Base-by-base conservation (phyloP, 192 early-diverging fungal species). In the Coemansia sp. region DNA sequence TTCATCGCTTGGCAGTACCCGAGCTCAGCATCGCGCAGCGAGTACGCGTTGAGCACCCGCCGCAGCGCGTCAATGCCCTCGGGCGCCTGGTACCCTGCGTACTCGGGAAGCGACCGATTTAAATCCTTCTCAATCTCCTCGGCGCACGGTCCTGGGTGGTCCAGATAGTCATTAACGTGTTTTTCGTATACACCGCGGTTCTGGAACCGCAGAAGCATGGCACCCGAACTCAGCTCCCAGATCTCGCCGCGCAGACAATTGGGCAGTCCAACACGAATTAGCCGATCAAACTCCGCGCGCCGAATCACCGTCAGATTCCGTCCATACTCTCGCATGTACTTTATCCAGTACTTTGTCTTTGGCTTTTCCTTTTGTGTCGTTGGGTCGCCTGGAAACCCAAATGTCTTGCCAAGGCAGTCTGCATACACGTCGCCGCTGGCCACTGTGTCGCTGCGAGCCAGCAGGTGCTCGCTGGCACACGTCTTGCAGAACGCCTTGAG, bases 1-100 rank as follows among this genome's bases (percentile, higher is more conserved):
- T 99, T 99, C 97, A 99, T 99, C 3, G 97, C 96, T 73, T 99
- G 97, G 76, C 97, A 99, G 78, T 99, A 99, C n/a, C 97, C 97
- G 19, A 99, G 87, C 72, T 96, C 94, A 0, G 91, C 85, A 61
- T 93, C 87, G 59, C 87, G 89, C 86, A 89, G 88, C 17, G 91
- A 84, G 67, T 94, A 94, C 2, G 91, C 90, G 58, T 89, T 91
- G 43, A 99, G 80, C 23, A 98, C 96, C 17, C 94, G 87, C n/a
- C 97, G 89, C 47, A 99, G 81, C 4, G 92, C 88, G 41, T 93
- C 86, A 53, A 99, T 97, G 1, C 97, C 97, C 72, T 98, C 87
- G 17, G 86, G 84, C 1, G 77, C 87, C 76, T 98, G 96, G 82
- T 94, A 99, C 0, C 91, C 95, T 3, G 87, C 67, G 72, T 97